phyloP scores from a whole-genome alignment of 2,329 filamentous ascomycete species.

The Hypoxylon rubiginosum region DNA sequence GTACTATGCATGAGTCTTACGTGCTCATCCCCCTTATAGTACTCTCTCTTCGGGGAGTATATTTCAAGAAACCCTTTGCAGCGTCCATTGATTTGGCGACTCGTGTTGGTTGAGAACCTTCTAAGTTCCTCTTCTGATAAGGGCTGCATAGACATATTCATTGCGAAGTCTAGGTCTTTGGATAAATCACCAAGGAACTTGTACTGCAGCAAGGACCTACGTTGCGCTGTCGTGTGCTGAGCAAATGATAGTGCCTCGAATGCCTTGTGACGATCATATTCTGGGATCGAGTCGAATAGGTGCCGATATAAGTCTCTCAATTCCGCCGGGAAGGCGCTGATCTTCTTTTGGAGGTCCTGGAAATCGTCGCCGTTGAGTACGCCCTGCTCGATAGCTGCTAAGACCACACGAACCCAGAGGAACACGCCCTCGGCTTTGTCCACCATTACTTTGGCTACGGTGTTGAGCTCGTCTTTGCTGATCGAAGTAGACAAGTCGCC shows the following conservation, averaged over 20 bases:
- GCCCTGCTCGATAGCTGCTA: constrained; percentile 35
- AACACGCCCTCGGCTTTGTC: constrained; percentile 36
- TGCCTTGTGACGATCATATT: constrained; percentile 23
- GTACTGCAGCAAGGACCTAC: constrained; percentile 15
- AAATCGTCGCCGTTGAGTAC: constrained; percentile 32
- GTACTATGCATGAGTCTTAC: constrained; percentile 38
- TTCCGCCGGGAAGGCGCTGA: constrained; percentile 30
- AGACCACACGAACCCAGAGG: constrained; percentile 34
- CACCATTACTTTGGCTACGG: constrained; percentile 18
- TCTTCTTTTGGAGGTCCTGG: constrained; percentile 23
- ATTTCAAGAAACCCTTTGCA: constrained; percentile 38
- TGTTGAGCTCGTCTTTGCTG: constrained; percentile 1
- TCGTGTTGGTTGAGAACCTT: not conserved
- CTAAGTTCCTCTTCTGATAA: constrained; percentile 4
- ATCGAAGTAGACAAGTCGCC: constrained; percentile 7
- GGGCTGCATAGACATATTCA: constrained; percentile 1
- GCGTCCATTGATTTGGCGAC: constrained; percentile 33
- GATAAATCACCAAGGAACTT: constrained; percentile 29
- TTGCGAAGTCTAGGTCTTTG: constrained; percentile 24
- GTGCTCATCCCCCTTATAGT: not conserved
- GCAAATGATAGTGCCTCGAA: constrained; percentile 21
- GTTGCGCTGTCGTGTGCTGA: not conserved
- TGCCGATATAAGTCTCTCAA: constrained; percentile 35
- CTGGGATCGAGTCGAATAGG: constrained; percentile 33
- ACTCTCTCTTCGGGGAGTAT: not conserved